Conservation (phyloP, 129 eudicot species). For the Scalesia atractyloides region DNA sequence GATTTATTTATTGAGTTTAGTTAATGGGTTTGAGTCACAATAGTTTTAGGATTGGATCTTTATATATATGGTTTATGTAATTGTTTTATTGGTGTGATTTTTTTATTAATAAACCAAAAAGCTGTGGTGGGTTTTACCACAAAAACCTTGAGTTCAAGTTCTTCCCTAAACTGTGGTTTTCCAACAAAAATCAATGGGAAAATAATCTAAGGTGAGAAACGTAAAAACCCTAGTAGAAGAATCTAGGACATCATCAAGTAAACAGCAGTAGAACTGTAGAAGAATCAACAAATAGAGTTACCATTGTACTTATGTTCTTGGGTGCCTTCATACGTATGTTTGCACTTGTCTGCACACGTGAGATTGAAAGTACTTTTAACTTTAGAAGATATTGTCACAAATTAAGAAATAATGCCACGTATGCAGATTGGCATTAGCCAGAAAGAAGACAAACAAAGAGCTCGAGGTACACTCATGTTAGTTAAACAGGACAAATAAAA, state of each 20-base stretch:
- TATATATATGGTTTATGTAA: too few species aligned
- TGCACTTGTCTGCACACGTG: neutral
- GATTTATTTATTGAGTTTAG: too few species aligned
- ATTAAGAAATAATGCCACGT: neutral
- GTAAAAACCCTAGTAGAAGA: neutral
- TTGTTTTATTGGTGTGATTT: too few species aligned
- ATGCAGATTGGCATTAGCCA: constrained; percentile 32
- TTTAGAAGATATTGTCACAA: constrained; percentile 24
- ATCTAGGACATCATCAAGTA: neutral
- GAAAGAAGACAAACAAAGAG: constrained; percentile 28
- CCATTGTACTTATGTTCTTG: constrained; percentile 5
- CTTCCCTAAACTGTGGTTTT: too few species aligned
- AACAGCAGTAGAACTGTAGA: too few species aligned
- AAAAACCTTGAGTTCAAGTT: too few species aligned
- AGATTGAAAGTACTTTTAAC: neutral
- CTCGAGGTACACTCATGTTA: constrained; percentile 14
- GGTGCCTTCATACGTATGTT: constrained; percentile 22
- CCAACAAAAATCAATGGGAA: too few species aligned
- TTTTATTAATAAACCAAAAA: too few species aligned
- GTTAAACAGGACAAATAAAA: constrained; percentile 31
- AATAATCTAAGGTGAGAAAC: too few species aligned
- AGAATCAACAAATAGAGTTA: neutral
- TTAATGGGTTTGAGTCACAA: too few species aligned
- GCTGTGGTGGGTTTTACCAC: too few species aligned
- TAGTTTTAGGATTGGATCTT: too few species aligned